These are phyloP conservation scores for Tetragonia tetragonoides DNA, from an alignment of 148 eudicot species.

Conservation along the genomic window DNA sequence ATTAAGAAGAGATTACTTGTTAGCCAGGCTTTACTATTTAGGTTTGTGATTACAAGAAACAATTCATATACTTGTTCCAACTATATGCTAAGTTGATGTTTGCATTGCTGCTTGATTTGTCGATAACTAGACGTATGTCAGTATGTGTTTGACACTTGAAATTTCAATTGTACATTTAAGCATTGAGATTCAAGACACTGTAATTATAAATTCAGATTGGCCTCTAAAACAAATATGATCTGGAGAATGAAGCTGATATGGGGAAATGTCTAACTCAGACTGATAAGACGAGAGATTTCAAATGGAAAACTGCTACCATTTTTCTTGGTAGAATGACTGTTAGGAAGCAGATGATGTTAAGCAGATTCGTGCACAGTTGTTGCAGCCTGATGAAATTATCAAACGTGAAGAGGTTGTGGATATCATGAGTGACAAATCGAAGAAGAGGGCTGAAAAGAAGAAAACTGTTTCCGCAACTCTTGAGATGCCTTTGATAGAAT, in stretches of 20 bases:
- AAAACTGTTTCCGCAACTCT: background rate
- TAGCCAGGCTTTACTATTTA: no score
- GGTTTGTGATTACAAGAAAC: no score
- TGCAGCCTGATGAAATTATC: slow-evolving; percentile 14
- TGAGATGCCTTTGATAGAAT: slow-evolving; percentile 17
- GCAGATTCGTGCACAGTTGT: slow-evolving; percentile 23
- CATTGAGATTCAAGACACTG: no score
- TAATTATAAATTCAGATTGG: background rate
- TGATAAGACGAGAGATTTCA: slow-evolving; percentile 8
- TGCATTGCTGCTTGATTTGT: no score
- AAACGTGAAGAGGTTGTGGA: slow-evolving; percentile 25
- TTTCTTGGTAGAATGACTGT: slow-evolving; percentile 8
- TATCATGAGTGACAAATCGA: slow-evolving; percentile 14
- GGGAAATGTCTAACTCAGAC: background rate
- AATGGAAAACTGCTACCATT: slow-evolving; percentile 3
- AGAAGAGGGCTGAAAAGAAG: slow-evolving; percentile 17
- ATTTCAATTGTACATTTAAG: no score
- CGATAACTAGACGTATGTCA: no score
- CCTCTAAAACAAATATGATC: background rate
- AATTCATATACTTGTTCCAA: no score
- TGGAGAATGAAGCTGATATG: slow-evolving; percentile 11
- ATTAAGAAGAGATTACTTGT: no score
- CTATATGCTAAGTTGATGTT: no score
- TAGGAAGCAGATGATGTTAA: slow-evolving; percentile 19
- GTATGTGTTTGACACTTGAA: no score